These are phyloP conservation scores for Boletus tomentosulus DNA, from an alignment of 768 basidiomycete genomes.

Conservation along the genomic window DNA sequence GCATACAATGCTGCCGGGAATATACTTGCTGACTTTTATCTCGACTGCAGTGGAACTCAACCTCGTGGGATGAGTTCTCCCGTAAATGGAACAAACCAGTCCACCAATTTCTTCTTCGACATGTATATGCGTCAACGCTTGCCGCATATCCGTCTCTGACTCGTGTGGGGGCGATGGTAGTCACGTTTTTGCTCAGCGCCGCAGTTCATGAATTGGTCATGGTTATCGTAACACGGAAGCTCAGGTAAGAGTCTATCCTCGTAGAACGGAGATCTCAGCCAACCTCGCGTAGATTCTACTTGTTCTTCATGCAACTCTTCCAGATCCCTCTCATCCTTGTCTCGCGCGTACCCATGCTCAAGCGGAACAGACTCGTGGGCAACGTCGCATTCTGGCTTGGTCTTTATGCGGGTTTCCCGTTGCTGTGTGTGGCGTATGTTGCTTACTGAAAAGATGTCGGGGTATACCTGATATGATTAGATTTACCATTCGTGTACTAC, in stretches of 20 bases:
- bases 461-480: not conserved
- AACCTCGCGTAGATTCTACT: slow-evolving; percentile 58
- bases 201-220: slow-evolving; percentile 93
- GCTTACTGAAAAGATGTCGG: slow-evolving; percentile 39
- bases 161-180: slow-evolving; percentile 76
- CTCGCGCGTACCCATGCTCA: slow-evolving; percentile 71
- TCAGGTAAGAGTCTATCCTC: slow-evolving; percentile 50
- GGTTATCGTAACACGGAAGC: slow-evolving; percentile 91
- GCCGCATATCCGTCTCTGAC: slow-evolving; percentile 66
- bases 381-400: slow-evolving; percentile 94
- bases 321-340: slow-evolving; percentile 90
- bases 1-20: not conserved
- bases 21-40: not conserved
- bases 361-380: slow-evolving; percentile 75
- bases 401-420: slow-evolving; percentile 86
- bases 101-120: slow-evolving; percentile 86
- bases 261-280: not conserved
- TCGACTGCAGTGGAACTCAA: slow-evolving; percentile 82
- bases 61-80: slow-evolving; percentile 95
- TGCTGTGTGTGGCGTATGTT: slow-evolving; percentile 79
- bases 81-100: slow-evolving; percentile 99
- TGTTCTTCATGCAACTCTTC: slow-evolving; percentile 79
- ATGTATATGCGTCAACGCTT: slow-evolving; percentile 92
- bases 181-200: slow-evolving; percentile 91
- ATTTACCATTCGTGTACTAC: not conserved